Evolutionary conservation across 306 rosid genomes (phyloP), one percentile per base, ranked within the genome.

Genomic region (Fragaria ananassa): DNA sequence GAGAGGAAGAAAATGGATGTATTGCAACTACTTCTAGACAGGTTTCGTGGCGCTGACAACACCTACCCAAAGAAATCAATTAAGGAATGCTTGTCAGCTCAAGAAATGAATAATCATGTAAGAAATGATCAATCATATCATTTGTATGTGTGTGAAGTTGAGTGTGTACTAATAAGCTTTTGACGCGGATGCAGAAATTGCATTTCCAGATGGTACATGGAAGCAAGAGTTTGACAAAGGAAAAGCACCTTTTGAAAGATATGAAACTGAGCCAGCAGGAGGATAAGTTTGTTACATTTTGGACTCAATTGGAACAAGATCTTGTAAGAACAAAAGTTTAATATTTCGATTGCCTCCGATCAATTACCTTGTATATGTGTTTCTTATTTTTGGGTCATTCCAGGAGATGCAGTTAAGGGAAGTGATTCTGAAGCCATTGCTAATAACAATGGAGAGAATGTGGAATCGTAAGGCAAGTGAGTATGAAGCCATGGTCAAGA

Each of bases 61-160:
- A 49, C 70, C 27, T 64, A 72, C 73, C n/a, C 17, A 21, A 70
- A 27, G 15, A 79, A 75, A 71, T 46, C 71, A 12, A 42, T 67
- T 13, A 45, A 63, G n/a, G 27, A 77, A 11, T 73, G 67, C 78
- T 27, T 76, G 57, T 46, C 82, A 23, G 71, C 2, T 12, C 77
- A 76, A 50, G 78, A 77, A 62, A 63, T 80, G 51, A 74, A 70
- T 63, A 74, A 77, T n/a, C 84, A 77, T 75, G 82, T 80, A 51
- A 70, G 70, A 37, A 39, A 56, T 56, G 29, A 56, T 56, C 61
- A 56, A 21, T 5, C n/a, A 37, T 6, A 34, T 68, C 10, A 6
- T 15, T 9, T 51, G 1, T 57, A 2, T 18, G 10, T 56, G 1
- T 56, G 62, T 21, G 62, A 56, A 56, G 31, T 8, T 56, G 15